These are phyloP conservation scores for Rhodotorula sp. DNA, from an alignment of 1,284 basidiomycete species.

Conservation along the genomic window DNA sequence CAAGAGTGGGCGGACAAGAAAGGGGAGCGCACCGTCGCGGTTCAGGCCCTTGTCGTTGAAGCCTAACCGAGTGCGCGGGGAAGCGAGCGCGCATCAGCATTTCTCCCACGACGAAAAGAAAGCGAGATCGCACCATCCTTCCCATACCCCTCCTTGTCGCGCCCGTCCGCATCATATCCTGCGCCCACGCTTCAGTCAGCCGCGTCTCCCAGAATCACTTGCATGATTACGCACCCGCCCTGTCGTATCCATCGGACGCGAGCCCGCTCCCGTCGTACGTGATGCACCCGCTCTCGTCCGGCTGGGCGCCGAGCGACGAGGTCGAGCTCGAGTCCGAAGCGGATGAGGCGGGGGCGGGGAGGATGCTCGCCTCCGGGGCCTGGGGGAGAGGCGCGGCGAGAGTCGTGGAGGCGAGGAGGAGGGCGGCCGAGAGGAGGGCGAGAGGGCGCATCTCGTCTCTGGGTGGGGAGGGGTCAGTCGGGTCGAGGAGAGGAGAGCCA, in stretches of 20 bases:
- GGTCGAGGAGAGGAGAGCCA: too few relatives aligned
- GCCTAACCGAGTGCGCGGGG: background rate
- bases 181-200: background rate
- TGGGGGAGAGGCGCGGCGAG: background rate
- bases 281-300: background rate
- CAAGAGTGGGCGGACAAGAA: accelerated
- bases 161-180: background rate
- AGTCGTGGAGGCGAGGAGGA: background rate
- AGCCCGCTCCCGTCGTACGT: background rate
- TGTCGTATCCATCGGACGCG: background rate
- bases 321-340: background rate
- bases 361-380: background rate
- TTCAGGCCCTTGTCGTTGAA: background rate
- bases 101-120: background rate
- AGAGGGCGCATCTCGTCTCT: background rate
- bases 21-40: background rate
- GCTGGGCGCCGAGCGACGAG: background rate
- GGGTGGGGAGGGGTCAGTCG: too few relatives aligned
- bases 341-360: too few relatives aligned
- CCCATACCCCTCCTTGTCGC: background rate
- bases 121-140: background rate
- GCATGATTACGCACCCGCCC: background rate
- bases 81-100: background rate
- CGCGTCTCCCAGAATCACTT: background rate
- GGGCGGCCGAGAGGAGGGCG: background rate